Base-by-base conservation (phyloP, 495 filamentous ascomycete species). In the Daldinia concentrica region DNA sequence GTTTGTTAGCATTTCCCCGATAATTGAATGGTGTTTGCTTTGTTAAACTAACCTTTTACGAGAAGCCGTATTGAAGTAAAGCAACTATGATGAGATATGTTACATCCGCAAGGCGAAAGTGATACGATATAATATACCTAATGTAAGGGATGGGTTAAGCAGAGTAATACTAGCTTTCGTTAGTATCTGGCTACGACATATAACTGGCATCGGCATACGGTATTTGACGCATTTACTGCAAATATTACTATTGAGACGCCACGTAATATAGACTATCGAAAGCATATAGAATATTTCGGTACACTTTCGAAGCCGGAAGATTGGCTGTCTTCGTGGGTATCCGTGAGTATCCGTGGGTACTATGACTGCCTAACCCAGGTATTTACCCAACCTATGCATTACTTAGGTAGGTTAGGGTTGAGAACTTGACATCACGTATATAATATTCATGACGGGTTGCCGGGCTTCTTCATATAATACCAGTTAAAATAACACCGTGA, bases 71-170 rank as follows among this genome's bases (percentile, higher is more conserved):
- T 19, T 34, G 26, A 57, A 62, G 58, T 30, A 34, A 34, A 41
- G 15, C 51, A 24, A 12, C 30, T 7, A 15, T 30, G 32, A 51
- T 43, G 17, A 43, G 30, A 3, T 7, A 30, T 48, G 52, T 64
- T 64, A 24, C 36, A 65, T 56, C 43, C 39, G 1, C 11, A 43
- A 51, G 22, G 22, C 17, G 14, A 48, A 50, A 37, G 11, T 52
- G 39, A 56, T 43, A 62, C 64, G 58, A 34, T 64, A 30, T 22
- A 45, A 61, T 57, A 69, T 34, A 56, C n/a, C n/a, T n/a, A n/a
- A n/a, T 55, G 61, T 64, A 48, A 45, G 27, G 4, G 32, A 59
- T 41, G 22, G 32, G 48, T 39, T 51, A 19, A 58, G 51, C 29
- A 57, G 58, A 69, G 59, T 36, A 43, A 69, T 58, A 19, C 12